Evolutionary conservation across 2,329 filamentous ascomycete genomes (phyloP).

Genomic region (Achaetomium macrosporum): DNA sequence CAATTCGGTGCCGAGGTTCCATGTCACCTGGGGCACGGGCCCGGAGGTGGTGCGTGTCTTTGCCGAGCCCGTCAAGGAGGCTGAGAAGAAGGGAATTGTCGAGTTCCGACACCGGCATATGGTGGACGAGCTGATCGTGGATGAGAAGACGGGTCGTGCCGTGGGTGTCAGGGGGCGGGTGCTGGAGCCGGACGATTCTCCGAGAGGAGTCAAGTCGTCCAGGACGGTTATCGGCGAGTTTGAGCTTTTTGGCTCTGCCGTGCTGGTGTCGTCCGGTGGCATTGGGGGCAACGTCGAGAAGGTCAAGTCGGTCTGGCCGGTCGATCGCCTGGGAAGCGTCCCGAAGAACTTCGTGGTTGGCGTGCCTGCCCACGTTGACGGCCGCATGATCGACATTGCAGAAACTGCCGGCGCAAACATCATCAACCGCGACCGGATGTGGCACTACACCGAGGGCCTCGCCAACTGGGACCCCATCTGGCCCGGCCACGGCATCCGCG

Average conservation of each 20-base stretch:
- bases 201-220: conserved; percentile 48
- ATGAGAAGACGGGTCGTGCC: conserved; percentile 43
- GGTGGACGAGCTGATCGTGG: conserved; percentile 51
- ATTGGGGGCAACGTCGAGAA: conserved; percentile 58
- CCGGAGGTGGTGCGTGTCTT: conserved; percentile 56
- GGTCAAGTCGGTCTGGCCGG: conserved; percentile 53
- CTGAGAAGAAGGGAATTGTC: conserved; percentile 47
- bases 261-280: conserved; percentile 52
- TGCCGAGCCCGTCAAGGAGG: conserved; percentile 47
- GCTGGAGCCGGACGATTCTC: conserved; percentile 44
- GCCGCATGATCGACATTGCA: conserved; percentile 54
- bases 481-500: conserved; percentile 55
- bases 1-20: conserved; percentile 58
- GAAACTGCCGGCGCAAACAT: conserved; percentile 47
- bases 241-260: conserved; percentile 46
- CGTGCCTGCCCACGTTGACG: conserved; percentile 59
- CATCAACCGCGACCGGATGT: conserved; percentile 59
- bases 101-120: conserved; percentile 51
- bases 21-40: conserved; percentile 56
- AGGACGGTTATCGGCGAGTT: conserved; percentile 45
- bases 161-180: conserved; percentile 49
- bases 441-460: conserved; percentile 60
- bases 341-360: conserved; percentile 54
- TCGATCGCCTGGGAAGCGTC: conserved; percentile 50
- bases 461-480: conserved; percentile 59